Evolutionary conservation across 2,329 filamentous ascomycete genomes (phyloP).

Genomic region (Penicillium freii): DNA sequence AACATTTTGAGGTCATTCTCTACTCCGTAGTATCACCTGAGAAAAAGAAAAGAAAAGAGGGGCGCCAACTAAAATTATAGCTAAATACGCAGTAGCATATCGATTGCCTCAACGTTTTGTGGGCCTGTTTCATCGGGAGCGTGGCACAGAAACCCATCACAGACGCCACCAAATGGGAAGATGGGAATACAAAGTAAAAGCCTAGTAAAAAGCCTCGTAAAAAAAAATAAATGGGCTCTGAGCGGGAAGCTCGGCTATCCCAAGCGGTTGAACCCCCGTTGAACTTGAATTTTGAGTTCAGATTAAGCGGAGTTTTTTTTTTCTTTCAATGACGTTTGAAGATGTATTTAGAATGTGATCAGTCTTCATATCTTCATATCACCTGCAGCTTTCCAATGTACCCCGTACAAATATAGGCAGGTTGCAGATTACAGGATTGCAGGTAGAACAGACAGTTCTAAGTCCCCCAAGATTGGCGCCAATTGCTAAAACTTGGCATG

Average conservation of each 20-base stretch:
- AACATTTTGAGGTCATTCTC: slow-evolving; percentile 14
- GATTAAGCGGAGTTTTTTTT: background rate
- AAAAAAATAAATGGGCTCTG: background rate
- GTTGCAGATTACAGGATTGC: background rate
- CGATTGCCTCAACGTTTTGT: slow-evolving; percentile 10
- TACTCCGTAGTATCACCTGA: slow-evolving; percentile 23
- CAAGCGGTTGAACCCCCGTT: slow-evolving; percentile 19
- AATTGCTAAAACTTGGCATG: slow-evolving; percentile 10
- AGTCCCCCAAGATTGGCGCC: slow-evolving; percentile 1
- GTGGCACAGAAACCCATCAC: slow-evolving; percentile 3
- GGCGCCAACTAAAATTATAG: slow-evolving; percentile 8
- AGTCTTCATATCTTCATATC: background rate
- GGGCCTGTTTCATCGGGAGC: slow-evolving; percentile 11
- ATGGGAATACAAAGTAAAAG: slow-evolving; percentile 1
- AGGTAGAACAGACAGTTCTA: background rate
- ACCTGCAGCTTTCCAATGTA: background rate
- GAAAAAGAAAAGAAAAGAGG: slow-evolving; percentile 1
- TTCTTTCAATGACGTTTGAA: slow-evolving; percentile 3
- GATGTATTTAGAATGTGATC: slow-evolving; percentile 2
- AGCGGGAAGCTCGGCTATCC: slow-evolving; percentile 27
- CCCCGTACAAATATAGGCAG: background rate
- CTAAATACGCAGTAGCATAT: slow-evolving; percentile 6
- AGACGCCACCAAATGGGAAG: slow-evolving; percentile 14
- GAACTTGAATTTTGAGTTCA: slow-evolving; percentile 9
- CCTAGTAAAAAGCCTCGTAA: background rate